Base-by-base conservation (phyloP, 257 asterid species). In the Plantago ovata region DNA sequence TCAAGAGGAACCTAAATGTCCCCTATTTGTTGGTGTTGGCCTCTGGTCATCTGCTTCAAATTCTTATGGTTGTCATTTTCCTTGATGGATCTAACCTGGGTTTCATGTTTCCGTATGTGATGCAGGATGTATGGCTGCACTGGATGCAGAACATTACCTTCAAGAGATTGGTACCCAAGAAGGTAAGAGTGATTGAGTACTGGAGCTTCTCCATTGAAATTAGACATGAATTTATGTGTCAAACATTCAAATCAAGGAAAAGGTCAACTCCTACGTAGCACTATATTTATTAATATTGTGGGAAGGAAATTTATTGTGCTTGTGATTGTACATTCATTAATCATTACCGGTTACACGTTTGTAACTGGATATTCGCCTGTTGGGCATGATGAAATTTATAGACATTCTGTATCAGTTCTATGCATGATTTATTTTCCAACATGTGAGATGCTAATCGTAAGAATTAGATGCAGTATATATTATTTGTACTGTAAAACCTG, bases 121-220 rank as follows among this genome's bases (percentile, higher is more conserved):
- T 74, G 84, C 79, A 91, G 95, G 98, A 44, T 91, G 96, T 78
- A 91, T 91, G 96, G 96, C 96, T 42, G 98, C 98, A 39, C 70
- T 91, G 56, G 96, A 91, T 72, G 98, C 98, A 19, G 96, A 91
- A 72, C 98, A 91, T 73, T 91, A 83, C 76, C 84, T 91, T 73
- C 98, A 91, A 68, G 96, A 78, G 64, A 77, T 81, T 60, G 90
- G 90, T 64, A 58, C 94, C 20, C 96, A 85, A 75, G 89, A 73
- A 88, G 98, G 94, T 71, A 91, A 85, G 95, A 85, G 90, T 62
- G 96, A 91, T 71, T 91, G 84, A 91, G 61, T 42, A 61, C 64
- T 53, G 67, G 67, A 73, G 68, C 63, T 47, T 54, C 55, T 56
- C 45, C 53, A 20, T 23, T 69, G 67, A 69, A 63, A 72, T 69